A percentile compares a stretch with the other conserved stretches of the same genome.
Evolutionary conservation across 2,329 filamentous ascomycete genomes (phyloP).

Genomic region (Ascochyta pisi): DNA sequence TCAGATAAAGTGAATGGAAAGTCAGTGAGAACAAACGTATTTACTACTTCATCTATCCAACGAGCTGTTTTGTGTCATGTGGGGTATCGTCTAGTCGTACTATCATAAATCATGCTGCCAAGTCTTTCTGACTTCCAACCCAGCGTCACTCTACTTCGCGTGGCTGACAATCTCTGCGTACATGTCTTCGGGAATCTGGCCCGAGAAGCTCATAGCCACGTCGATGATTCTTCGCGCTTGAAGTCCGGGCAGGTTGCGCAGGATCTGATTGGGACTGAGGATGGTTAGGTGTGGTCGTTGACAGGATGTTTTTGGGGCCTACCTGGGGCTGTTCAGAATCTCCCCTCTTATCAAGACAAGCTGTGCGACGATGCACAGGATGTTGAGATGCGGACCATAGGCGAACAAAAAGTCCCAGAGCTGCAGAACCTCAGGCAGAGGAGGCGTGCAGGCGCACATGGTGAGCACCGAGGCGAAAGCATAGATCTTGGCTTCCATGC

Average conservation of each 20-base stretch:
- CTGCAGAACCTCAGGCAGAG: slow-evolving; percentile 87
- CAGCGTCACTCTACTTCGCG: slow-evolving; percentile 64
- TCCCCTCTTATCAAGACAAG: slow-evolving; percentile 85
- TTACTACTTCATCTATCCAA: not conserved
- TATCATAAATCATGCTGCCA: slow-evolving; percentile 9
- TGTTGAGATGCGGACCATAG: slow-evolving; percentile 92
- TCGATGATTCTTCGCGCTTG: slow-evolving; percentile 85
- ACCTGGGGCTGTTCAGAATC: slow-evolving; percentile 85
- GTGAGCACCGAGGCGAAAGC: slow-evolving; percentile 95
- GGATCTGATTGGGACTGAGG: slow-evolving; percentile 83
- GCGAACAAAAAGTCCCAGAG: slow-evolving; percentile 98
- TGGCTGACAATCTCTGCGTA: slow-evolving; percentile 91
- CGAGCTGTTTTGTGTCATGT: not conserved
- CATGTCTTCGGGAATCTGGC: slow-evolving; percentile 87
- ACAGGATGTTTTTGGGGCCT: slow-evolving; percentile 33
- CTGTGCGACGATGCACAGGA: slow-evolving; percentile 95
- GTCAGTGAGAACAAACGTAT: not conserved
- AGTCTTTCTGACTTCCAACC: not conserved
- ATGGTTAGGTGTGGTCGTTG: not conserved
- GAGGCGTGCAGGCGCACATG: slow-evolving; percentile 93
- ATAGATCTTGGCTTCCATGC: slow-evolving; percentile 91
- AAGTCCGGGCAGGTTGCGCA: slow-evolving; percentile 85
- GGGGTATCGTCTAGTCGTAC: slow-evolving; percentile 18
- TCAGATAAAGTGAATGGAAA: not conserved
- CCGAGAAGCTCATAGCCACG: slow-evolving; percentile 83